phyloP scores from a whole-genome alignment of 331 rosid species.

The Prunus yedoensis region DNA sequence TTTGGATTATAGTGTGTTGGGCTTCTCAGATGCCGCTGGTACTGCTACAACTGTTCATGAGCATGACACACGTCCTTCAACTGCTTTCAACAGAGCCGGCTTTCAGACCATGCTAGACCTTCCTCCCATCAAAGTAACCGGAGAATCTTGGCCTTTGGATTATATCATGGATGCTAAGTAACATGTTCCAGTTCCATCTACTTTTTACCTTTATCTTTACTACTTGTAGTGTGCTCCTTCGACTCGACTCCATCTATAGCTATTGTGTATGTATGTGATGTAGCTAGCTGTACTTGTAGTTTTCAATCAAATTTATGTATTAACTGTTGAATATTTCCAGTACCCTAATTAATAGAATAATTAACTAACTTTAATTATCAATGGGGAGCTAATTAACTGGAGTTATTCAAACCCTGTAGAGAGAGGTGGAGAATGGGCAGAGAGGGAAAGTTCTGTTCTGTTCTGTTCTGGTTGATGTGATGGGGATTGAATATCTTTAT shows the following conservation, averaged over 20 bases:
- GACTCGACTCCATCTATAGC: too few species aligned
- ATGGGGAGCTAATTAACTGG: background rate
- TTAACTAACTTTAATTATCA: background rate
- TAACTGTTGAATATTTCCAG: background rate
- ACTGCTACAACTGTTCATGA: constrained; percentile 19
- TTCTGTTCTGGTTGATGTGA: too few species aligned
- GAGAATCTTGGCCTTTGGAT: constrained; percentile 43
- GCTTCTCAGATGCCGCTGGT: constrained; percentile 11
- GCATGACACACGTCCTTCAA: constrained; percentile 37
- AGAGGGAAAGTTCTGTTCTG: too few species aligned
- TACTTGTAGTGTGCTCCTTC: too few species aligned
- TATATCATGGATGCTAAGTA: background rate
- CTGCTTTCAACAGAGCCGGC: constrained; percentile 31
- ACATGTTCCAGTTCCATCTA: too few species aligned
- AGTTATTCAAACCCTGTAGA: too few species aligned
- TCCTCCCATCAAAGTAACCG: constrained; percentile 37
- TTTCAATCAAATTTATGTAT: background rate
- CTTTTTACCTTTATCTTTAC: too few species aligned
- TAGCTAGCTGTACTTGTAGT: too few species aligned
- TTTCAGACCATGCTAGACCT: constrained; percentile 35
- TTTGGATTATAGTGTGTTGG: constrained; percentile 25
- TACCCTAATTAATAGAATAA: background rate
- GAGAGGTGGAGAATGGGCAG: too few species aligned
- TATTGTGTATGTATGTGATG: too few species aligned
- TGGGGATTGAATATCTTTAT: background rate